Base-by-base conservation (phyloP, 257 asterid genomes). In the Ilex aquifolium region DNA sequence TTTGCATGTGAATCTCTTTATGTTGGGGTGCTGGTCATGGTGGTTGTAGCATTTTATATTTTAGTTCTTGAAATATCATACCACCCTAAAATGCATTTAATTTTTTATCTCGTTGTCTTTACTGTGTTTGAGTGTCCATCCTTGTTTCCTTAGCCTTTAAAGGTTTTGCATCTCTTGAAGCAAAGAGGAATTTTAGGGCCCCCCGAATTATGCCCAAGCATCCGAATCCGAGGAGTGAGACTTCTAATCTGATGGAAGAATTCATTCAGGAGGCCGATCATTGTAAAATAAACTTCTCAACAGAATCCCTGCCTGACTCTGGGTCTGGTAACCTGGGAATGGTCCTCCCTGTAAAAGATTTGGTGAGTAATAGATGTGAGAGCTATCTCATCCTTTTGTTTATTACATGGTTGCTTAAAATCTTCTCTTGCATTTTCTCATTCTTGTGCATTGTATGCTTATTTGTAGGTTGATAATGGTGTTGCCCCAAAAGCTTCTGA, bases 101-200 rank as follows among this genome's bases (percentile, higher is more conserved):
- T 36, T 36, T 46, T 11, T 7, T 10, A 4, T 46, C 13, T 46
- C 6, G 10, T 46, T 46, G 3, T 6, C 10, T 46, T 7, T 12
- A 46, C n/a, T 7, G 52, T 46, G 42, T 36, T 36, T 46, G n/a
- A 6, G 52, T 46, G 52, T 12, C 44, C 32, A 17, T 59, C 2
- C 56, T 4, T 59, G 56, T 76, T 60, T 27, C 85, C 90, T 92
- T 83, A 76, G 82, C 79, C 6, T 55, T 58, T 55, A 67, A 82
- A 91, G 99, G 99, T 73, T 74, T 74, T 80, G 91, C 97, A 67
- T 80, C 99, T 71, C 74, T 80, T 44, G 99, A 89, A 91, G 99
- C 99, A 56, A 92, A 83, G 71, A 77, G 88, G 73, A 69, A 80
- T 57, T 92, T 87, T 77, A 80, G 73, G 75, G 85, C 85, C 57